phyloP scores from a whole-genome alignment of 164 flowering plant species.

The Nymphaea thermarum region DNA sequence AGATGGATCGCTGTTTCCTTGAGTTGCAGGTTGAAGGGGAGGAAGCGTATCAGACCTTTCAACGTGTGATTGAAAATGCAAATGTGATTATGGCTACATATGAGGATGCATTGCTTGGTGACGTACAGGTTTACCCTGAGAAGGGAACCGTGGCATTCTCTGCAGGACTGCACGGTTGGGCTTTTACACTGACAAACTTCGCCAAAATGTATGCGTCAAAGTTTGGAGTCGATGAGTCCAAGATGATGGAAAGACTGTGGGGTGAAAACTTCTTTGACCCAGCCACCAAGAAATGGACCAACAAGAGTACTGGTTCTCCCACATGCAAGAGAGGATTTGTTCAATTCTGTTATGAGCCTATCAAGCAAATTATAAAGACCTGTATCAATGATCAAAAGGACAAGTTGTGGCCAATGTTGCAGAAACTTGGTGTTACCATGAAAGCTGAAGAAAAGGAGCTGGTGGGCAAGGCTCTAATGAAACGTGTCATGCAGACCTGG shows the following conservation, averaged over 20 bases:
- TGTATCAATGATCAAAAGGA: constrained; percentile 31
- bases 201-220: constrained; percentile 21
- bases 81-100: constrained; percentile 20
- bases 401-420: constrained; percentile 23
- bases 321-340: constrained; percentile 26
- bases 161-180: constrained; percentile 22
- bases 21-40: constrained; percentile 22
- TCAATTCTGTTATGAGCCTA: constrained; percentile 26
- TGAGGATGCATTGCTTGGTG: constrained; percentile 17
- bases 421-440: constrained; percentile 21
- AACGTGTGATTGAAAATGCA: constrained; percentile 18
- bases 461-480: constrained; percentile 23
- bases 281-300: constrained; percentile 26
- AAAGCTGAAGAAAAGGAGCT: constrained; percentile 23
- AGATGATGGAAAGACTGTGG: constrained; percentile 27
- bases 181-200: constrained; percentile 17
- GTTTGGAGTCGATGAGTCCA: constrained; percentile 18
- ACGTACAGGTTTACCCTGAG: constrained; percentile 18
- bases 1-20: constrained; percentile 21
- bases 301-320: constrained; percentile 21
- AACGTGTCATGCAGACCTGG: constrained; percentile 30
- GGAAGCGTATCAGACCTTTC: constrained; percentile 21
- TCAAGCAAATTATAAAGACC: constrained; percentile 20
- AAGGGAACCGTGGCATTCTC: constrained; percentile 21
- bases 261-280: constrained; percentile 27